Conservation (phyloP, 805 yeast species). For the Cyberlindnera mississippiensis region DNA sequence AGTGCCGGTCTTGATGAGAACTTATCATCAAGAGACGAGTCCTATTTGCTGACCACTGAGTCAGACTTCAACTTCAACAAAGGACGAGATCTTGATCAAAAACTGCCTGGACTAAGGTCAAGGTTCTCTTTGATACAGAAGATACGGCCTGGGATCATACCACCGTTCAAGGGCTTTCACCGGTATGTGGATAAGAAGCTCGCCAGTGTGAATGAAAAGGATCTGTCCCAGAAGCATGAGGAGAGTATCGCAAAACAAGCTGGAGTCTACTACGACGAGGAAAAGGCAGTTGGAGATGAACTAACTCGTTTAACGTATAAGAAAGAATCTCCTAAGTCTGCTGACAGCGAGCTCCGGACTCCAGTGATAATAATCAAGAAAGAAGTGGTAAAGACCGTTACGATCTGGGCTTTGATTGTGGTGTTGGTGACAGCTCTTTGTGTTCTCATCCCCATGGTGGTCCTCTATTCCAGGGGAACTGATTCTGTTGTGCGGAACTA, state of each 20-base stretch:
- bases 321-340: too few species aligned
- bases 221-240: too few species aligned
- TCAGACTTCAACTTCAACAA: slow-evolving; percentile 3
- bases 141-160: too few species aligned
- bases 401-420: slow-evolving; percentile 21
- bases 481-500: slow-evolving; percentile 27
- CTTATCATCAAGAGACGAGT: not conserved
- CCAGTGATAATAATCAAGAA: not conserved
- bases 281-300: too few species aligned
- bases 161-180: too few species aligned
- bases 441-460: slow-evolving; percentile 18
- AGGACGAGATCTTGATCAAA: not conserved
- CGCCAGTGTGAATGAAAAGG: too few species aligned
- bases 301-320: too few species aligned
- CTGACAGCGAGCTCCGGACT: too few species aligned
- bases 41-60: slow-evolving; percentile 1
- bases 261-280: too few species aligned
- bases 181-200: too few species aligned
- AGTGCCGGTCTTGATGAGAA: not conserved
- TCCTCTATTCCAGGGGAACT: slow-evolving; percentile 33
- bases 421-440: slow-evolving; percentile 17
- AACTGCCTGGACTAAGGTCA: not conserved
- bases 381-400: not conserved
- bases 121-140: slow-evolving; percentile 1
- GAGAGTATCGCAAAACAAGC: too few species aligned